These are phyloP conservation scores for Fusarium heterosporum DNA, from an alignment of 2,329 filamentous ascomycete genomes.

Conservation along the genomic window DNA sequence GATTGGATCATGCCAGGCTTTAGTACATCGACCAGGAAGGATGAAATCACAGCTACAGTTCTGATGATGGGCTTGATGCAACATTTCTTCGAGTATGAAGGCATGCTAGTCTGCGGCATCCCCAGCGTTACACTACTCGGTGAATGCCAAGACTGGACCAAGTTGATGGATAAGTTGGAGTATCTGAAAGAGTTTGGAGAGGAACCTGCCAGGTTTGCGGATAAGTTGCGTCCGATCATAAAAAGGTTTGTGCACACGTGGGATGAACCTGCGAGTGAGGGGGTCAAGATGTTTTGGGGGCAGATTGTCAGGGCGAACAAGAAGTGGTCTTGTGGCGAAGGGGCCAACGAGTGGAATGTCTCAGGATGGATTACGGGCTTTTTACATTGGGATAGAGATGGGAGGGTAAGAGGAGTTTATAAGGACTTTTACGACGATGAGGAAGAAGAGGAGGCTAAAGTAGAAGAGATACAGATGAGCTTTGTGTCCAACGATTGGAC, in stretches of 20 bases:
- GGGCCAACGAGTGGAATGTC: slow-evolving; percentile 52
- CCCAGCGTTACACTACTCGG: slow-evolving; percentile 58
- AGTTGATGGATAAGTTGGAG: slow-evolving; percentile 57
- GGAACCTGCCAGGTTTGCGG: slow-evolving; percentile 55
- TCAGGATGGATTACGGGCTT: slow-evolving; percentile 64
- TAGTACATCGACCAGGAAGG: slow-evolving; percentile 54
- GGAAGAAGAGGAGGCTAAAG: not conserved
- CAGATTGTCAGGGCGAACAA: slow-evolving; percentile 54
- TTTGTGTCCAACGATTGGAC: slow-evolving; percentile 9
- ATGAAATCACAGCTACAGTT: slow-evolving; percentile 56
- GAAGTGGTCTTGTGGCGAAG: slow-evolving; percentile 47
- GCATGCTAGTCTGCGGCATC: slow-evolving; percentile 56
- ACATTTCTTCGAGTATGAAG: slow-evolving; percentile 54
- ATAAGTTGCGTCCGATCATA: slow-evolving; percentile 59
- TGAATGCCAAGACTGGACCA: slow-evolving; percentile 54
- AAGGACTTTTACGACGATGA: not conserved
- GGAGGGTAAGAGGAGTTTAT: slow-evolving; percentile 34
- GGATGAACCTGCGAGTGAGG: slow-evolving; percentile 51
- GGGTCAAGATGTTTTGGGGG: slow-evolving; percentile 57
- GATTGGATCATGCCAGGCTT: slow-evolving; percentile 59
- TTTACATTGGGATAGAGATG: slow-evolving; percentile 57
- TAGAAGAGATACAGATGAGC: not conserved
- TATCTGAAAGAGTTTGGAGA: slow-evolving; percentile 57
- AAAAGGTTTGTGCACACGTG: slow-evolving; percentile 59
- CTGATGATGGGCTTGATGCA: slow-evolving; percentile 60